Evolutionary conservation across 2,329 filamentous ascomycete genomes (phyloP).

Genomic region (Rutstroemia sp.): DNA sequence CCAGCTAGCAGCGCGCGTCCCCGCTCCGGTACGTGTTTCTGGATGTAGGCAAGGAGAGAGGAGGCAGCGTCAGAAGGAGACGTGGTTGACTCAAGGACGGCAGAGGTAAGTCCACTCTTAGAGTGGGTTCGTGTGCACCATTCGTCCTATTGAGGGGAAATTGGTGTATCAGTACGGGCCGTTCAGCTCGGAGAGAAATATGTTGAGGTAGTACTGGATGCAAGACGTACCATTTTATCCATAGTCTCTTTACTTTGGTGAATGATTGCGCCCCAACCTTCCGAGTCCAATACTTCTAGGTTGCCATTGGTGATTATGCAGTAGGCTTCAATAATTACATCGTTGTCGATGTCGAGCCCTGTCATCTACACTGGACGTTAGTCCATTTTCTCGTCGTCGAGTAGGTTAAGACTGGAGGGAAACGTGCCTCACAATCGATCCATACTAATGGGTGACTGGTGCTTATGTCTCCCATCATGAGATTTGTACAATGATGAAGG

Average conservation of each 20-base stretch:
- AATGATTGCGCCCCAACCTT: slow-evolving; percentile 74
- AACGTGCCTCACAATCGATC: slow-evolving; percentile 12
- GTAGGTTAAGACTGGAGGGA: neutral
- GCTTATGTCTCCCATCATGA: slow-evolving; percentile 6
- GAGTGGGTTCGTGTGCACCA: slow-evolving; percentile 84
- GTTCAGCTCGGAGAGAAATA: no score
- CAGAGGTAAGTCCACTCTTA: slow-evolving; percentile 70
- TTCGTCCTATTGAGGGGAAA: slow-evolving; percentile 44
- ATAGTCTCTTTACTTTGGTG: slow-evolving; percentile 65
- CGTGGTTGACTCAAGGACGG: slow-evolving; percentile 65
- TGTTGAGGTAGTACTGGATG: neutral
- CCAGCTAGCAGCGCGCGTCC: slow-evolving; percentile 72
- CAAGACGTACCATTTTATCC: slow-evolving; percentile 52
- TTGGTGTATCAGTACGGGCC: neutral
- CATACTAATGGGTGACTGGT: slow-evolving; percentile 11
- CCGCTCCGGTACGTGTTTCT: slow-evolving; percentile 58
- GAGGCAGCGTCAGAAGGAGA: slow-evolving; percentile 63
- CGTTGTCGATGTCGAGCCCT: slow-evolving; percentile 67
- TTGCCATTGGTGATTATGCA: slow-evolving; percentile 83
- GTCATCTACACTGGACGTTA: slow-evolving; percentile 69
- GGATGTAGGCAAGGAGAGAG: slow-evolving; percentile 71
- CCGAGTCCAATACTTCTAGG: slow-evolving; percentile 65
- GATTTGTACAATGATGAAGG: no score
- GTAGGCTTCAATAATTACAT: slow-evolving; percentile 85
- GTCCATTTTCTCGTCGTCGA: slow-evolving; percentile 9